Evolutionary conservation across 345 rosid genomes (phyloP).

Genomic region (Linum lewisii): DNA sequence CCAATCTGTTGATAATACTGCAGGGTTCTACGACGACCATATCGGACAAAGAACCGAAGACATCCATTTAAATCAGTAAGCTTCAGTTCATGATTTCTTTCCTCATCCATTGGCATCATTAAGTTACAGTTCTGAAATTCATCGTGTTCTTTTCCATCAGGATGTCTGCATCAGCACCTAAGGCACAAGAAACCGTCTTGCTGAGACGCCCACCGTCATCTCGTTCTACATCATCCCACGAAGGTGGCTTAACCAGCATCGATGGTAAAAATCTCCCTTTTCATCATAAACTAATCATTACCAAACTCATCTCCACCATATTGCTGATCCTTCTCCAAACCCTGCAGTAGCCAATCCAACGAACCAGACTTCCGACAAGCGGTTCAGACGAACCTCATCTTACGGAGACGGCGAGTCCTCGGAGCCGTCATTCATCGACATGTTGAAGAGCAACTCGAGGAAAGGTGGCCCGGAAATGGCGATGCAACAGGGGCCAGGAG

Average conservation of each 20-base stretch:
- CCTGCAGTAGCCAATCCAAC: conserved; percentile 1
- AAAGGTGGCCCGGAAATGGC: conserved; percentile 11
- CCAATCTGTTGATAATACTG: conserved; percentile 20
- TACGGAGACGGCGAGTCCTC: conserved; percentile 35
- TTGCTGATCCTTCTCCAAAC: no score
- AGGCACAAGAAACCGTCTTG: conserved; percentile 15
- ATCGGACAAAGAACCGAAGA: conserved; percentile 24
- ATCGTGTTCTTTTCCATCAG: conserved; percentile 1
- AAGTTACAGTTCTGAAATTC: no score
- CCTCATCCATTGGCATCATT: background rate
- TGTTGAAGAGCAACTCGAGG: conserved; percentile 46
- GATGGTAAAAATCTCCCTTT: conserved; percentile 5
- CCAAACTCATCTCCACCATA: no score
- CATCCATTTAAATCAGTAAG: conserved; percentile 34
- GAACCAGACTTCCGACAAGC: conserved; percentile 14
- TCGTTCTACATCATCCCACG: conserved; percentile 14
- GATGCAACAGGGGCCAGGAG: background rate
- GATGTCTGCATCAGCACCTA: conserved; percentile 6
- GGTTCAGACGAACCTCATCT: conserved; percentile 39
- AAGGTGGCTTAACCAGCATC: conserved; percentile 8
- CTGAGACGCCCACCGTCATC: conserved; percentile 18
- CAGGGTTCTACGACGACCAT: conserved; percentile 32
- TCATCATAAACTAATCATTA: no score
- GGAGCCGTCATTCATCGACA: conserved; percentile 71
- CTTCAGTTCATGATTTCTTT: background rate